Base-by-base conservation (phyloP, 1,284 basidiomycete genomes). In the Trichosporon ovoides region DNA sequence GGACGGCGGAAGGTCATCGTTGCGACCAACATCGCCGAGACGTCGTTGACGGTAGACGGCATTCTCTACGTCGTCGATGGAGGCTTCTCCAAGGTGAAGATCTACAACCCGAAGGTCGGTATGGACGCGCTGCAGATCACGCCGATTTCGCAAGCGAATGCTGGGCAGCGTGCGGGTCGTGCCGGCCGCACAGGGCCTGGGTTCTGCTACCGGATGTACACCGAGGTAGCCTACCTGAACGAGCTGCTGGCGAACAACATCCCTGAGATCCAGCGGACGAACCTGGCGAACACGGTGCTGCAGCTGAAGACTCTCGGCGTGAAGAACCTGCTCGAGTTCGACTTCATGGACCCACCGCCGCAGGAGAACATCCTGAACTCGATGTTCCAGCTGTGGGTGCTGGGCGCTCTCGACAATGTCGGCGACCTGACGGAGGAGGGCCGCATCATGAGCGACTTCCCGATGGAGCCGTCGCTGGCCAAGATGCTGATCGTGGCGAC, bases 111-210 rank as follows among this genome's bases (percentile, higher is more conserved):
- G 9, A 92, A 94, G 75, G 92, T 98, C 62, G 96, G 96, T 62
- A 98, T 98, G 96, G 96, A 98, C 70, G 92, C 94, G 10, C 80
- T 99, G 49, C 95, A 98, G 74, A 98, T 99, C 68, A 98, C 95
- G 7, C 96, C 96, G 0, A 95, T 99, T 78, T 91, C 89, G 78
- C 95, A 98, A 73, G 96, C 96, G 16, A 98, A 98, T 79, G 93
- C 88, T 49, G 92, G 89, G 65, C 96, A 99, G 78, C 83, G 96
- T 13, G 90, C 91, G 7, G 96, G 96, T 60, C 87, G 96, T 71
- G 96, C 96, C 43, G 96, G 96, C 4, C 85, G 96, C 62, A 98
- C 96, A 0, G 96, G 96, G 2, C 89, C 84, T 62, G 94, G 93
- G 86, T 89, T 88, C 79, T 92, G 95, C 76, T 98, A 98, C 79